Conservation (phyloP, 2,329 filamentous ascomycete genomes). For the Fusarium xyrophilum region DNA sequence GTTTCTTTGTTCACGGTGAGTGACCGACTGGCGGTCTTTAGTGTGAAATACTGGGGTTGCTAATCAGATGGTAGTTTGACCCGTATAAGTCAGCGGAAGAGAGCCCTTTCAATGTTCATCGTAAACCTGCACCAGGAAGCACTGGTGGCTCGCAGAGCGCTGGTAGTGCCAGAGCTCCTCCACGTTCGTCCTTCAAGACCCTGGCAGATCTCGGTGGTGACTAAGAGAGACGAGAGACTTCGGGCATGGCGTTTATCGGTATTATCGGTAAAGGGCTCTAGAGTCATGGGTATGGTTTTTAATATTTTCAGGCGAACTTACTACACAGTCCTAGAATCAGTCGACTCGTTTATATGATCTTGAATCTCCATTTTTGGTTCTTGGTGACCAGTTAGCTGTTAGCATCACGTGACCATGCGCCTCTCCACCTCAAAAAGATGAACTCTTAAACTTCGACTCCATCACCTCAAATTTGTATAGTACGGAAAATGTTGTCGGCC, state of each 20-base stretch:
- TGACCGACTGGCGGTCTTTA: slow-evolving; percentile 17
- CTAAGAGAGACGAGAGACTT: slow-evolving; percentile 6
- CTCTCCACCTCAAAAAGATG: too few relatives aligned
- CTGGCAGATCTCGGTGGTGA: slow-evolving; percentile 58
- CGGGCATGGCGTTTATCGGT: slow-evolving; percentile 1
- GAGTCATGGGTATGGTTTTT: background rate
- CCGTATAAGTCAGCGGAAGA: slow-evolving; percentile 66
- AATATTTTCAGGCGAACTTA: background rate
- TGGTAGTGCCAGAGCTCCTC: slow-evolving; percentile 41
- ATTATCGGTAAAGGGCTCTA: background rate
- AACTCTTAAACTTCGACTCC: slow-evolving; percentile 3
- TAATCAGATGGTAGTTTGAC: slow-evolving; percentile 58
- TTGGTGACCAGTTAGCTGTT: background rate
- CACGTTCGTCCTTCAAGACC: slow-evolving; percentile 56
- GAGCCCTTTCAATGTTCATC: slow-evolving; percentile 65
- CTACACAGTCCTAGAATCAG: background rate
- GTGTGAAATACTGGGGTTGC: slow-evolving; percentile 5
- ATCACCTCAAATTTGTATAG: slow-evolving; percentile 25
- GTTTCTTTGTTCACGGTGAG: slow-evolving; percentile 66
- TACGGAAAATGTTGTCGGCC: slow-evolving; percentile 47
- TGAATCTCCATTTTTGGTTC: background rate
- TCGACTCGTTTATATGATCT: background rate
- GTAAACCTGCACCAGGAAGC: slow-evolving; percentile 39
- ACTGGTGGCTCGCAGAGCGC: slow-evolving; percentile 33
- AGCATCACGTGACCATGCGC: slow-evolving; percentile 42